Percentiles rank a stretch among this genome's conserved stretches.
Conservation (phyloP, 495 filamentous ascomycete genomes). For the Platismatia glauca region DNA sequence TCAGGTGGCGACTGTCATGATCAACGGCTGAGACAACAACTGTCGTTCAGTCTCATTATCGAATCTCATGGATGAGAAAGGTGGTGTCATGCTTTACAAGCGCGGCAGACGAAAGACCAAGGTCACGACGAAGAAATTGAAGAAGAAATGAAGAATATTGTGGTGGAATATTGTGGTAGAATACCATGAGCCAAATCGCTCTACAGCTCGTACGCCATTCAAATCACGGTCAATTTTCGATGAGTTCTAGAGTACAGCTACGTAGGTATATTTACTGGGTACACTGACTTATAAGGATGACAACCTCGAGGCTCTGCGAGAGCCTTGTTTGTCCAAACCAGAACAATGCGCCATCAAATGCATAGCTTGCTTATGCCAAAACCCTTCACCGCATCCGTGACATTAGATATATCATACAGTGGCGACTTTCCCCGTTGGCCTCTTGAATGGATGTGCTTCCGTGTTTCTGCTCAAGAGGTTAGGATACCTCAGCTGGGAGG, state of each 20-base stretch:
- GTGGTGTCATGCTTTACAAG: not conserved
- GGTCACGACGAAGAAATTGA: not conserved
- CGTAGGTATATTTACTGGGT: not conserved
- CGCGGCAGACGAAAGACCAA: not conserved
- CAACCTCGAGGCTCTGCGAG: not conserved
- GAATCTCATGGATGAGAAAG: not conserved
- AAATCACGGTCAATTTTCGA: not conserved
- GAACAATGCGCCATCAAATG: slow-evolving; percentile 6
- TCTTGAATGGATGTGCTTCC: slow-evolving; percentile 48
- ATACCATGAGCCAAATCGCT: too few species aligned
- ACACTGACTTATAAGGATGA: not conserved
- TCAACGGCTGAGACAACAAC: not conserved
- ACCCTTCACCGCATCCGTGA: not conserved
- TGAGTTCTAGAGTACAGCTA: not conserved
- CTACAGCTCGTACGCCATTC: not conserved
- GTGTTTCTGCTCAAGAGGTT: slow-evolving; percentile 35
- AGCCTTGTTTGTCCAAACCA: not conserved
- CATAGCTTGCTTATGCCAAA: slow-evolving; percentile 4
- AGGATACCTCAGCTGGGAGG: slow-evolving; percentile 8
- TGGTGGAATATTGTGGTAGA: too few species aligned
- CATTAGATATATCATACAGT: not conserved
- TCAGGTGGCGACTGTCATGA: slow-evolving; percentile 12
- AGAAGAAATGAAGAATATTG: too few species aligned
- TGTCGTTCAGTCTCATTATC: not conserved
- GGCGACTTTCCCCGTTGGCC: slow-evolving; percentile 28